Evolutionary conservation across 305 asterid genomes (phyloP).

Genomic region (Euphrasia arctica): DNA sequence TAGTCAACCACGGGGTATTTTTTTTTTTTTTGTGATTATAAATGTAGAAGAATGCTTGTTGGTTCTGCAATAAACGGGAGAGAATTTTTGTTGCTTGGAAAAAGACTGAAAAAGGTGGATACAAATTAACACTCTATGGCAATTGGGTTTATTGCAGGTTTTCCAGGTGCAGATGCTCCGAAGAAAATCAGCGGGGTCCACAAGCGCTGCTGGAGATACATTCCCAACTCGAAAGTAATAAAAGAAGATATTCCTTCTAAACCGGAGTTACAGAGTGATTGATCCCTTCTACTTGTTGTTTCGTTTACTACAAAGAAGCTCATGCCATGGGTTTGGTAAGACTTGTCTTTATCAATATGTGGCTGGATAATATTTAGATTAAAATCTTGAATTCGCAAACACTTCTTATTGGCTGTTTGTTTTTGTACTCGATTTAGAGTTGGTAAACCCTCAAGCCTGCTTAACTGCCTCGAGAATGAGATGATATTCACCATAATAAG

Average conservation of each 20-base stretch:
- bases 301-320: conserved; percentile 13
- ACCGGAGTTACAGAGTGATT: conserved; percentile 22
- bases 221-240: conserved; percentile 24
- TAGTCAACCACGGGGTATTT: neutral
- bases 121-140: neutral
- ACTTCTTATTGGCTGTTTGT: neutral
- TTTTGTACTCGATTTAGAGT: too few relatives aligned
- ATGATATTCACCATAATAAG: too few relatives aligned
- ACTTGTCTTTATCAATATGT: conserved; percentile 9
- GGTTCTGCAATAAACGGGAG: too few relatives aligned
- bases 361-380: conserved; percentile 12
- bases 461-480: too few relatives aligned
- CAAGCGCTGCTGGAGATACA: conserved; percentile 49
- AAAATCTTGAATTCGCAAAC: conserved; percentile 6
- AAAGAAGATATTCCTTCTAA: conserved; percentile 28
- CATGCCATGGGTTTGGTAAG: conserved; percentile 9
- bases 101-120: neutral
- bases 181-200: conserved; percentile 49
- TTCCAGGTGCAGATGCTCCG: conserved; percentile 37
- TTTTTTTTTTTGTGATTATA: neutral
- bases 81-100: neutral
- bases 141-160: too few relatives aligned
- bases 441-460: too few relatives aligned
- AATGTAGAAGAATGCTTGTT: neutral
- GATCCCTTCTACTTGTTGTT: conserved; percentile 18